Evolutionary conservation across 352 stramenopile genomes (phyloP), one percentile per base, ranked within the genome.

Genomic region (Elongisporangium undulatum): DNA sequence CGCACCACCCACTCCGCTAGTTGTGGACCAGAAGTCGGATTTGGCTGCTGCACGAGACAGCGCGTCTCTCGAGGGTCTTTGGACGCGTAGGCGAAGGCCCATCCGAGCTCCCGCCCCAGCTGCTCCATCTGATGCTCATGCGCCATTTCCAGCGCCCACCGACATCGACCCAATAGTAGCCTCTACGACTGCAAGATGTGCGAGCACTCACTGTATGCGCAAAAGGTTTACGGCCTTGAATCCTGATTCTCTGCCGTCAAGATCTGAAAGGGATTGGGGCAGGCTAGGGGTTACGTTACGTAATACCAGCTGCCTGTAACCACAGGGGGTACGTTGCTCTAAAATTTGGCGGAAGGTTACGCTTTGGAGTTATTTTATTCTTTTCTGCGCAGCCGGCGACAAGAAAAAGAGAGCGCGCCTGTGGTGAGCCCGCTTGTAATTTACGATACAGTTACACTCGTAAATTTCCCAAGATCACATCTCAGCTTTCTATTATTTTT

Each of bases 21-120:
- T 50, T 61, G 65, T 26, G 62, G 10, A 1, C 56, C 17, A 45
- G 34, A 45, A 15, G 12, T 17, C 29, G 72, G 66, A 50, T 56
- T 64, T 21, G 74, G 72, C 20, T 76, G 61, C 41, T 68, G 53
- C 24, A 89, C 74, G 6, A 91, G 66, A 23, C 77, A 87, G 7
- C 82, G 82, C 51, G 71, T 69, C 29, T 78, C 66, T 0, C 34
- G 21, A 9, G 75, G 58, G 49, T 87, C 74, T 0, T 55, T 66
- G 10, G 73, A 82, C 41, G 68, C 61, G 64, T 77, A 91, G n/a
- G 75, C 73, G 49, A 82, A 85, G 34, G 69, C 53, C 67, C 75
- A 87, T 58, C 61, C 65, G 24, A 91, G 60, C 62, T 66, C 51
- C 51, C 53, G 34, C 24, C 56, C 52, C 53, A 89, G 63, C 16